Conservation (phyloP, 371 early-diverging fungal species). For the Rhizomucor pusillus region DNA sequence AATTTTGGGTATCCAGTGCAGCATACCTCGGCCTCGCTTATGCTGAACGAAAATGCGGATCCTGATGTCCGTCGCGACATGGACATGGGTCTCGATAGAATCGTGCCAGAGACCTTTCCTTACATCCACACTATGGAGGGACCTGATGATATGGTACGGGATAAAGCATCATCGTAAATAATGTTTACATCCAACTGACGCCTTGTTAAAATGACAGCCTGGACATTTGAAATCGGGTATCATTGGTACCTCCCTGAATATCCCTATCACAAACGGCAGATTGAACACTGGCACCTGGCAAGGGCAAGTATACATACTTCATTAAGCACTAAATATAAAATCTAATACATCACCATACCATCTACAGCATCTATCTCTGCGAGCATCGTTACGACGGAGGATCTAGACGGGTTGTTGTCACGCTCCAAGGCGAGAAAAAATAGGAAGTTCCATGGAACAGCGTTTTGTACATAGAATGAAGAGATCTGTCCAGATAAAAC, state of each 20-base stretch:
- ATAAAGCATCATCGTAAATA: conserved; percentile 1
- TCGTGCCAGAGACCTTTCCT: conserved; percentile 77
- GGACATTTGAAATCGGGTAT: conserved; percentile 87
- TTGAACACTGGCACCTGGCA: conserved; percentile 90
- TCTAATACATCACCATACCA: background rate
- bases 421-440: conserved; percentile 66
- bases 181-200: background rate
- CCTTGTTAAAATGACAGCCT: conserved; percentile 49
- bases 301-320: conserved; percentile 54
- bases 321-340: background rate
- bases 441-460: too few species aligned
- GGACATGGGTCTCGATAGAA: conserved; percentile 52
- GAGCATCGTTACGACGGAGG: conserved; percentile 75
- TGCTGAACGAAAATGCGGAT: conserved; percentile 86
- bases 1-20: conserved; percentile 55
- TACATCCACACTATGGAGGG: conserved; percentile 83
- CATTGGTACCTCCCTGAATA: conserved; percentile 82
- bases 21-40: conserved; percentile 88
- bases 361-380: conserved; percentile 63
- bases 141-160: conserved; percentile 50
- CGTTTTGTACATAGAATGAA: too few species aligned
- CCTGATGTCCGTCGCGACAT: conserved; percentile 51
- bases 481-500: too few species aligned
- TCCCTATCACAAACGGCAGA: conserved; percentile 81
- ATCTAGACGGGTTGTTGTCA: conserved; percentile 64